These are phyloP conservation scores for Hippophae tibetana DNA, from an alignment of 306 rosid genomes.

Conservation along the genomic window DNA sequence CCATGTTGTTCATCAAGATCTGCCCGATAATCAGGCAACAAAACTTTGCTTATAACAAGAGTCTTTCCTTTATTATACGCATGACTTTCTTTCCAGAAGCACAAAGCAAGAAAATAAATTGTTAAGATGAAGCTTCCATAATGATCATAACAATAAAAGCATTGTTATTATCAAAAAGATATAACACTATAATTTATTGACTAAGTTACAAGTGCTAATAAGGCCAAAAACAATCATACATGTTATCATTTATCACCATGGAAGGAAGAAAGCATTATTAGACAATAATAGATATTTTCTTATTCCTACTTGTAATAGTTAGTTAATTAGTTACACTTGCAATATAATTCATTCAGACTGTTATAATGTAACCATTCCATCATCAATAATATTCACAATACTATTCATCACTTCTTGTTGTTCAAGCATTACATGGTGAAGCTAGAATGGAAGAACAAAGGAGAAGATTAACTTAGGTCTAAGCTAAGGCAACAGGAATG, in stretches of 20 bases:
- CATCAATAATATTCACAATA: no score
- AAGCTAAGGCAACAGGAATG: no score
- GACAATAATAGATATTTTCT: neutral
- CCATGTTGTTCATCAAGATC: conserved; percentile 97
- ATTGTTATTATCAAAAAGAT: neutral
- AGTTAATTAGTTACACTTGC: no score
- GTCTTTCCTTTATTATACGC: conserved; percentile 74
- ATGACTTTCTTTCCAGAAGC: conserved; percentile 87
- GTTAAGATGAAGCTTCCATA: conserved; percentile 15
- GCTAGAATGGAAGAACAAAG: no score
- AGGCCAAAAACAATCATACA: neutral
- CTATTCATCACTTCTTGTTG: no score
- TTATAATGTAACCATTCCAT: neutral
- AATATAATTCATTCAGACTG: no score
- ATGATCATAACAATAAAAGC: neutral
- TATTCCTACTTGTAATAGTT: neutral
- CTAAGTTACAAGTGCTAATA: neutral
- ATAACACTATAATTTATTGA: no score
- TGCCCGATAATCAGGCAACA: conserved; percentile 88
- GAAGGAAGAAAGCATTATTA: no score
- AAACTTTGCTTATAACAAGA: conserved; percentile 87
- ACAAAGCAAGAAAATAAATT: conserved; percentile 28
- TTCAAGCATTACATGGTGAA: no score
- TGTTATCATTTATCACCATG: no score
- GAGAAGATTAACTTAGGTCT: no score